phyloP scores from a whole-genome alignment of 805 yeast species.

The Candida awuae region DNA sequence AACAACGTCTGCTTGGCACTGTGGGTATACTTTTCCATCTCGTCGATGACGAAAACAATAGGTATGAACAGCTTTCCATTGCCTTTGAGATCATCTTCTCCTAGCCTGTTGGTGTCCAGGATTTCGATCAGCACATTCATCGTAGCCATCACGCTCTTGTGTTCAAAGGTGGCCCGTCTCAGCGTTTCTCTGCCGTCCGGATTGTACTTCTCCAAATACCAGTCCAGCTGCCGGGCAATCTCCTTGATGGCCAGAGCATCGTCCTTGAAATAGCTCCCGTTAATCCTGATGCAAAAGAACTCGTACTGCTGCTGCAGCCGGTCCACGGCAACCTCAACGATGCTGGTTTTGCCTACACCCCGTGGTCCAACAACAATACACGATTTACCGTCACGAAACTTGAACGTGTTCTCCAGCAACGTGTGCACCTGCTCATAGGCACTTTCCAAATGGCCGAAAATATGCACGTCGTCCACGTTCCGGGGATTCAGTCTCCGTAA shows the following conservation, averaged over 20 bases:
- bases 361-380: constrained; percentile 73
- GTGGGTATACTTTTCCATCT: constrained; percentile 69
- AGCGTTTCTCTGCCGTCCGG: constrained; percentile 12
- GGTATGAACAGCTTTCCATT: constrained; percentile 35
- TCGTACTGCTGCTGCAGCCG: constrained; percentile 40
- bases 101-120: constrained; percentile 33
- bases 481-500: constrained; percentile 16
- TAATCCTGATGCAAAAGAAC: constrained; percentile 55
- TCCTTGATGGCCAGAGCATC: constrained; percentile 77
- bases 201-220: constrained; percentile 17
- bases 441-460: constrained; percentile 27
- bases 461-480: constrained; percentile 11
- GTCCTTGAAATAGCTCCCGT: constrained; percentile 65
- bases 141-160: constrained; percentile 50
- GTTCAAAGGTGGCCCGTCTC: constrained; percentile 31
- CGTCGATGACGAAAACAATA: constrained; percentile 74
- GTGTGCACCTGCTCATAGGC: constrained; percentile 45
- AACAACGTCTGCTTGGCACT: constrained; percentile 73
- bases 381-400: constrained; percentile 72
- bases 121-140: constrained; percentile 50
- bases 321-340: constrained; percentile 50
- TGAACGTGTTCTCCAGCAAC: constrained; percentile 56
- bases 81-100: constrained; percentile 15
- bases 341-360: constrained; percentile 63
- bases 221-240: constrained; percentile 76